Evolutionary conservation across 768 basidiomycete species (phyloP).

Genomic region (Mycena epipterygia): DNA sequence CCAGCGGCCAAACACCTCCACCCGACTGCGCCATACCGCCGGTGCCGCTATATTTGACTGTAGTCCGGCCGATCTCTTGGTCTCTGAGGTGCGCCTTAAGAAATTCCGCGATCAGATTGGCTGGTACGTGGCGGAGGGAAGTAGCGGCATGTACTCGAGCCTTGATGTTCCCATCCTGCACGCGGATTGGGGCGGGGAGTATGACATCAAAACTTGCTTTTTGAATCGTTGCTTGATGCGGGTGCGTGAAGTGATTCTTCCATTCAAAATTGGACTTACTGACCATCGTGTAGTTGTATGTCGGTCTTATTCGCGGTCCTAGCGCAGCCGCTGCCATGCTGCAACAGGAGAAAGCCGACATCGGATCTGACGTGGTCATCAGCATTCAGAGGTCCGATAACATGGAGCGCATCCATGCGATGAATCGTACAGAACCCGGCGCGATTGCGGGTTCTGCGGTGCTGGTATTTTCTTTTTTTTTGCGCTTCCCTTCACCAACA

Average conservation of each 20-base stretch:
- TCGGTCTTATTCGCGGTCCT: not conserved
- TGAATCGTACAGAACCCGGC: constrained; percentile 2
- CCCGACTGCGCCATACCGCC: not conserved
- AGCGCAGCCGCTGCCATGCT: not conserved
- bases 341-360: not conserved
- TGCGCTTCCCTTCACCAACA: too few relatives aligned
- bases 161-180: not conserved
- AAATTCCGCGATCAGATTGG: not conserved
- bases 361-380: not conserved
- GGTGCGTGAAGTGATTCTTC: not conserved
- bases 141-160: not conserved
- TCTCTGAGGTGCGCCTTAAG: not conserved
- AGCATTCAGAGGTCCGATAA: not conserved
- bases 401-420: not conserved
- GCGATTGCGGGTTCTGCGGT: constrained; percentile 9
- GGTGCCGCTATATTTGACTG: constrained; percentile 8
- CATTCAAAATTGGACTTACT: too few relatives aligned
- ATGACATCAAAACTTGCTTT: constrained; percentile 12
- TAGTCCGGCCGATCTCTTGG: not conserved
- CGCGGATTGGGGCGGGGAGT: not conserved
- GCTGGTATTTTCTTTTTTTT: not conserved
- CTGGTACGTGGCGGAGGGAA: not conserved
- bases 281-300: not conserved
- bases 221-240: constrained; percentile 7
- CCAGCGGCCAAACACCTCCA: not conserved